Evolutionary conservation across 2,329 filamentous ascomycete genomes (phyloP).

Genomic region (Ophiostoma piceae): DNA sequence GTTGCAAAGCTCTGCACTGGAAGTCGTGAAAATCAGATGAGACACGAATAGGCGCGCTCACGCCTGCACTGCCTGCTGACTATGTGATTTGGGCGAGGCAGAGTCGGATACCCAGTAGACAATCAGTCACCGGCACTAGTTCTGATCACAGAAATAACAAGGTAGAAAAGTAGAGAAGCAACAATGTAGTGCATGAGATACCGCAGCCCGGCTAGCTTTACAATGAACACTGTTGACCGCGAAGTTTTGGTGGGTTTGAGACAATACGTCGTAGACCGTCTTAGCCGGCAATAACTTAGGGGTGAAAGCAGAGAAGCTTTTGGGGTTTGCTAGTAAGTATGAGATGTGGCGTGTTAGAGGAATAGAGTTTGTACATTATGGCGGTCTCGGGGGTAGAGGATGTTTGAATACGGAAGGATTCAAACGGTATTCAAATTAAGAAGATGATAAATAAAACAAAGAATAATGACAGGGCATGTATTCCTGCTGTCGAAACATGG

Average conservation of each 20-base stretch:
- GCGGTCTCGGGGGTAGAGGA: neutral
- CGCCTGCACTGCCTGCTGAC: neutral
- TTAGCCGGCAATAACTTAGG: neutral
- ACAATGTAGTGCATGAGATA: neutral
- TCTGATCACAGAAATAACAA: neutral
- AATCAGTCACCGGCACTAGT: neutral
- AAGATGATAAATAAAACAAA: neutral
- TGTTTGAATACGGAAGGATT: neutral
- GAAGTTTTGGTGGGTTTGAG: neutral
- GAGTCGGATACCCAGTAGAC: neutral
- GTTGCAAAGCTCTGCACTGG: neutral
- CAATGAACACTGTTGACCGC: neutral
- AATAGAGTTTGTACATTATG: neutral
- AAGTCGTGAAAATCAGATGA: neutral
- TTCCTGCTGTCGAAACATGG: neutral
- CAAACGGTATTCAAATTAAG: neutral
- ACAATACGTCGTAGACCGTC: neutral
- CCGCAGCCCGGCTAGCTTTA: too few relatives aligned
- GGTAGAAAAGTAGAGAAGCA: neutral
- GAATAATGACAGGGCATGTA: neutral
- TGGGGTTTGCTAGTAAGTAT: neutral
- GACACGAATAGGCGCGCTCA: conserved; percentile 1
- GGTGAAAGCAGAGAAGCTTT: neutral
- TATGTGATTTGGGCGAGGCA: neutral
- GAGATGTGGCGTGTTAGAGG: conserved; percentile 1